Percentiles rank a stretch among this genome's conserved stretches.
Evolutionary conservation across 2,329 filamentous ascomycete genomes (phyloP).

Genomic region (Dichotomopilus funicola): DNA sequence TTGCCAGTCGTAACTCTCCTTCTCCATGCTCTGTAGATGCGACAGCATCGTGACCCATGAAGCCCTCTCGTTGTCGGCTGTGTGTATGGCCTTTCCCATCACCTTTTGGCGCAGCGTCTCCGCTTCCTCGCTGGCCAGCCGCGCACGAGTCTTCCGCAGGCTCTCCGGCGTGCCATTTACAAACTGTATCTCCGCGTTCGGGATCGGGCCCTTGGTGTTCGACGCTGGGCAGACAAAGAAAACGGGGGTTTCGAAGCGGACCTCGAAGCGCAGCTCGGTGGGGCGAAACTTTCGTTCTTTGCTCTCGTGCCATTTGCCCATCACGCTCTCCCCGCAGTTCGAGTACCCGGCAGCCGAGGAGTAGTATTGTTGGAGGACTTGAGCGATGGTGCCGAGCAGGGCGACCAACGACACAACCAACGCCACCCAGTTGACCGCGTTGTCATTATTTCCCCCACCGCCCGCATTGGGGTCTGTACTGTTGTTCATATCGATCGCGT

Average conservation of each 20-base stretch:
- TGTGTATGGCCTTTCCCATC: slow-evolving; percentile 37
- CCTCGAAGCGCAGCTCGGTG: slow-evolving; percentile 43
- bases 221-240: slow-evolving; percentile 42
- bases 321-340: slow-evolving; percentile 42
- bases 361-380: slow-evolving; percentile 45
- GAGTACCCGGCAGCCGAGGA: slow-evolving; percentile 45
- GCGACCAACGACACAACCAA: slow-evolving; percentile 43
- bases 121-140: slow-evolving; percentile 24
- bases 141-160: slow-evolving; percentile 30
- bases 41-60: slow-evolving; percentile 49
- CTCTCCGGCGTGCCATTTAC: slow-evolving; percentile 36
- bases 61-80: slow-evolving; percentile 50
- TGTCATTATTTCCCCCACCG: slow-evolving; percentile 12
- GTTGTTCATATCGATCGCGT: slow-evolving; percentile 3
- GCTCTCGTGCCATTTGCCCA: slow-evolving; percentile 39
- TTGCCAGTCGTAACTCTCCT: slow-evolving; percentile 43
- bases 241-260: slow-evolving; percentile 43
- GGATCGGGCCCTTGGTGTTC: slow-evolving; percentile 34
- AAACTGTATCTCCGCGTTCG: slow-evolving; percentile 28
- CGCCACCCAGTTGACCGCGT: slow-evolving; percentile 37
- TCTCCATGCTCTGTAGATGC: slow-evolving; percentile 45
- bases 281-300: slow-evolving; percentile 36
- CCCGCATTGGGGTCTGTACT: not conserved
- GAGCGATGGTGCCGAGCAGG: slow-evolving; percentile 38
- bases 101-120: slow-evolving; percentile 22